phyloP scores from a whole-genome alignment of 2,329 filamentous ascomycete species.

The Juglanconis sp. region DNA sequence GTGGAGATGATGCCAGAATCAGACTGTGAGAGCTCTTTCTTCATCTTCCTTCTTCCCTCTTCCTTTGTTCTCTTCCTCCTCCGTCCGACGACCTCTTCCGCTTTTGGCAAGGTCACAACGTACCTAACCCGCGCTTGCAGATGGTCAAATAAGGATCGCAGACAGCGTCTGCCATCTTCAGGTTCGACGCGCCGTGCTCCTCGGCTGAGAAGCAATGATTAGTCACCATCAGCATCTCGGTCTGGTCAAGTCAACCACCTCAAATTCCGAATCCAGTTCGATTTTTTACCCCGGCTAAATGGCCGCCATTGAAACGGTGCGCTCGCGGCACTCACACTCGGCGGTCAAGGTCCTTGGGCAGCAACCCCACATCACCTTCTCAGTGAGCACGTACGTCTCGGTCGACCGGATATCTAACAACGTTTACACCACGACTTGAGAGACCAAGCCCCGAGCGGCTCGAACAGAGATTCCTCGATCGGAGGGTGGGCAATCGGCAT shows the following conservation, averaged over 20 bases:
- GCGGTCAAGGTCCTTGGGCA: not conserved
- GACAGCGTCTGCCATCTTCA: not conserved
- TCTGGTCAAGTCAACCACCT: not conserved
- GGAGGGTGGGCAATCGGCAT: not conserved
- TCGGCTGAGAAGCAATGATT: not conserved
- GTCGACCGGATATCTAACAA: no score
- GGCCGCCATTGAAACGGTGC: not conserved
- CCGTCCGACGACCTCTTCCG: no score
- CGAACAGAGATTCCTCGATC: not conserved
- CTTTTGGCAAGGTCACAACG: not conserved
- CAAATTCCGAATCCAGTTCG: not conserved
- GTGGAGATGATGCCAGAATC: conserved; percentile 81
- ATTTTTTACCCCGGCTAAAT: not conserved
- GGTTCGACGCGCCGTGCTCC: not conserved
- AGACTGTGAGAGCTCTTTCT: conserved; percentile 64
- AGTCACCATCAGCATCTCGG: not conserved
- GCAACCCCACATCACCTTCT: not conserved
- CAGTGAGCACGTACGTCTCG: no score
- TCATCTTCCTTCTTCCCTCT: not conserved
- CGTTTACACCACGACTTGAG: not conserved
- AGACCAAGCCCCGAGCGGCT: not conserved
- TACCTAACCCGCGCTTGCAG: conserved; percentile 18
- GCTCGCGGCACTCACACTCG: no score
- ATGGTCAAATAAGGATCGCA: conserved; percentile 37
- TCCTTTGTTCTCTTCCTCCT: not conserved